These are phyloP conservation scores for Amanita fuliginea DNA, from an alignment of 768 basidiomycete species.

Conservation along the genomic window DNA sequence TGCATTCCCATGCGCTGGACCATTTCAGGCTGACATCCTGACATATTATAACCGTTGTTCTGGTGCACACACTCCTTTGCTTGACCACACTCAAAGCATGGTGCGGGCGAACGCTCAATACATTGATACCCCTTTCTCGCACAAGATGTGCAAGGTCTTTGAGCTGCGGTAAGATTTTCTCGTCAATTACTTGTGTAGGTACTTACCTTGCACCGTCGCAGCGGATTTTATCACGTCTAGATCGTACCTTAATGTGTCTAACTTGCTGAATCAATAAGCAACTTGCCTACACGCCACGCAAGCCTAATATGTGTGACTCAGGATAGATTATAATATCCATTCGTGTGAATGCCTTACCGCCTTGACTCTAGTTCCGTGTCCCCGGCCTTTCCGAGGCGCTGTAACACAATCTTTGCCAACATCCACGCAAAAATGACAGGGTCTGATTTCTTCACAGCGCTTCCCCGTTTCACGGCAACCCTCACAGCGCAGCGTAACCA, in stretches of 20 bases:
- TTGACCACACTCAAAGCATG: constrained; percentile 32
- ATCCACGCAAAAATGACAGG: constrained; percentile 42
- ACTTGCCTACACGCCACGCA: constrained; percentile 50
- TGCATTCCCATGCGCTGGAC: not conserved
- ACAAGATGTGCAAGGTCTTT: constrained; percentile 41
- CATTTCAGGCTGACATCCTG: not conserved
- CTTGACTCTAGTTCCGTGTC: constrained; percentile 52
- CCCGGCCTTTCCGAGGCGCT: constrained; percentile 40
- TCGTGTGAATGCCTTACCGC: constrained; percentile 28
- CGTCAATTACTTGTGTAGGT: constrained; percentile 5
- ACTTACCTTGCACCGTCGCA: constrained; percentile 47
- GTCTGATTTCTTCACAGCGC: constrained; percentile 48
- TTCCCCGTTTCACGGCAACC: constrained; percentile 43
- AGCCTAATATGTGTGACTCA: constrained; percentile 29
- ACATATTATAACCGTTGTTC: constrained; percentile 3
- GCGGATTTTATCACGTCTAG: constrained; percentile 50
- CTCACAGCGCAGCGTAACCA: constrained; percentile 50
- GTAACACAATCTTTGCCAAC: constrained; percentile 35
- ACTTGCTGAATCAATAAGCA: not conserved
- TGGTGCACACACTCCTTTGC: constrained; percentile 37
- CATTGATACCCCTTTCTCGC: constrained; percentile 41
- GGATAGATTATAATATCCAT: constrained; percentile 6
- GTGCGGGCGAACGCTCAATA: constrained; percentile 34
- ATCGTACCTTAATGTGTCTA: constrained; percentile 6
- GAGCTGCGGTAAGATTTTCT: constrained; percentile 2